These are phyloP conservation scores for Tremellales sp. DNA, from an alignment of 1,284 basidiomycete genomes.

Conservation along the genomic window DNA sequence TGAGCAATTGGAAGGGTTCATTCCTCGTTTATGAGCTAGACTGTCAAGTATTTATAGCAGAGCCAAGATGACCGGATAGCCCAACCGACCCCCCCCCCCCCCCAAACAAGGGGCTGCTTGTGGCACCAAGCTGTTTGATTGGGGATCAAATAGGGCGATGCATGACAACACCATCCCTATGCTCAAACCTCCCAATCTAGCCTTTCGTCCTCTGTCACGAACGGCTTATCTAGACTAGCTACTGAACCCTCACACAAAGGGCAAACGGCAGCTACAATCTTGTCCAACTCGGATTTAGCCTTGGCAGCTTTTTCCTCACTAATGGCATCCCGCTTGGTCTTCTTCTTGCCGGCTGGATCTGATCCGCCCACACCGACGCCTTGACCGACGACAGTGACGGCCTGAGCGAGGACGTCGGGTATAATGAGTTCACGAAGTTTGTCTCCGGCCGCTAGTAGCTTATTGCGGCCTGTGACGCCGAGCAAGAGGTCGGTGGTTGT, in stretches of 20 bases:
- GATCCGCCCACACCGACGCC: conserved; percentile 37
- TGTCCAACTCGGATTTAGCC: conserved; percentile 72
- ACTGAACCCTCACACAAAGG: conserved; percentile 84
- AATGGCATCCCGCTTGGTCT: conserved; percentile 33
- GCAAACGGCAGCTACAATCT: conserved; percentile 77
- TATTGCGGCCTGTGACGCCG: conserved; percentile 62
- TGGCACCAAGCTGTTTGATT: too few relatives aligned
- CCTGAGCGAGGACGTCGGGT: conserved; percentile 75
- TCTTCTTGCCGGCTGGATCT: conserved; percentile 53
- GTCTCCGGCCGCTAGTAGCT: conserved; percentile 82
- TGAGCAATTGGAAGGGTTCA: too few relatives aligned
- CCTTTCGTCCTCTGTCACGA: conserved; percentile 72
- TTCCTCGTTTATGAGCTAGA: too few relatives aligned
- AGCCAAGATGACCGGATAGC: too few relatives aligned
- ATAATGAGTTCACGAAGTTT: conserved; percentile 82
- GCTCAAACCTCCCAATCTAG: conserved; percentile 69
- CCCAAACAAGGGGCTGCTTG: too few relatives aligned
- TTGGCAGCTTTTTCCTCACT: conserved; percentile 55
- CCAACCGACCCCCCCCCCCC: too few relatives aligned
- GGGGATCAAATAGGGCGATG: too few relatives aligned
- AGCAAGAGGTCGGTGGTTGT: conserved; percentile 39
- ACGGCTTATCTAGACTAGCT: conserved; percentile 76
- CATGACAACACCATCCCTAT: not conserved
- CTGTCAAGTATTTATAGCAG: too few relatives aligned
- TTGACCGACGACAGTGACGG: conserved; percentile 46